Percentiles rank a stretch among this genome's conserved stretches.
Evolutionary conservation across 2,329 filamentous ascomycete species (phyloP).

Genomic region (Bipolaris sorokiniana): DNA sequence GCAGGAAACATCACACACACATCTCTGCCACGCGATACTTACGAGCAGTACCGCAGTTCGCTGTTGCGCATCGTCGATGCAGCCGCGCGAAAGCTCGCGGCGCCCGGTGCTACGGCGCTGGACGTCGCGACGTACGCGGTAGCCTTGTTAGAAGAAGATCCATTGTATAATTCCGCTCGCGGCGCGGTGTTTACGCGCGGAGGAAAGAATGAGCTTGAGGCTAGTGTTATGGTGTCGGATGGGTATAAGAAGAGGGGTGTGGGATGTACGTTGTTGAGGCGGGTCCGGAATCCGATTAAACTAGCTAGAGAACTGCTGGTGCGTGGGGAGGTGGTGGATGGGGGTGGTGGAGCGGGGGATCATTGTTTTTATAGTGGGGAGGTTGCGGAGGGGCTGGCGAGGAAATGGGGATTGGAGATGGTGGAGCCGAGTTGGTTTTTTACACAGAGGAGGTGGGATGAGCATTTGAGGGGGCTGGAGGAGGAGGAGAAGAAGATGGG

Average conservation of each 20-base stretch:
- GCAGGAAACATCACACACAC: constrained; percentile 55
- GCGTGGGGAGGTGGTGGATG: constrained; percentile 67
- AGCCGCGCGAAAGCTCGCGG: constrained; percentile 34
- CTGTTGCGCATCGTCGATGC: constrained; percentile 46
- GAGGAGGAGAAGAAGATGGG: constrained; percentile 53
- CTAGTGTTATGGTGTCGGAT: constrained; percentile 81
- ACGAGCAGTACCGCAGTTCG: constrained; percentile 48
- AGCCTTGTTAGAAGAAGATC: constrained; percentile 74
- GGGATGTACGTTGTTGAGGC: constrained; percentile 73
- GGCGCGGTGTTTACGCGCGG: constrained; percentile 87
- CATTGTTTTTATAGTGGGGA: constrained; percentile 73
- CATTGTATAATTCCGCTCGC: constrained; percentile 82
- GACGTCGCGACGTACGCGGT: constrained; percentile 79
- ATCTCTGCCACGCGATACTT: constrained; percentile 47
- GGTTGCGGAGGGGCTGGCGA: constrained; percentile 72
- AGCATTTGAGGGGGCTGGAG: constrained; percentile 67
- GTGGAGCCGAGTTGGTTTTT: constrained; percentile 77
- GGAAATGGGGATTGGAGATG: constrained; percentile 71
- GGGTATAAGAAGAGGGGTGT: constrained; percentile 77
- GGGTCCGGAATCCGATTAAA: constrained; percentile 79
- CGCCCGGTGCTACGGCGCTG: constrained; percentile 64
- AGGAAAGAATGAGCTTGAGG: constrained; percentile 85
- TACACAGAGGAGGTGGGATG: constrained; percentile 78
- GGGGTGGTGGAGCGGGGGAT: constrained; percentile 65
- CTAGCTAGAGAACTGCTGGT: constrained; percentile 75